Evolutionary conservation across 2,329 filamentous ascomycete species (phyloP).

Genomic region (Plenodomus lindquistii): DNA sequence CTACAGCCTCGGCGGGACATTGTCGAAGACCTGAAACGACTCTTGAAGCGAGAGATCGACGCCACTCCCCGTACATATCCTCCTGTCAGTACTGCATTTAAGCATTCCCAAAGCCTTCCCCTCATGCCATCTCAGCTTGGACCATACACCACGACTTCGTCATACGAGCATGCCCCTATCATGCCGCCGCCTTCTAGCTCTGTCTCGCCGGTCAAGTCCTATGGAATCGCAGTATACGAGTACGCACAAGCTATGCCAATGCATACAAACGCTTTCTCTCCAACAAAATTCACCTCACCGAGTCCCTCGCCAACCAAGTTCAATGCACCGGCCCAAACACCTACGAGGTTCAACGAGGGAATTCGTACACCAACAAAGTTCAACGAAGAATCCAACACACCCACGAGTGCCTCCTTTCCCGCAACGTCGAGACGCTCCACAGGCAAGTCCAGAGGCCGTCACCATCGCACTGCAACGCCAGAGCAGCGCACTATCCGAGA

Average conservation of each 20-base stretch:
- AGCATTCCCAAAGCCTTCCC: too few relatives aligned
- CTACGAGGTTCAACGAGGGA: not conserved
- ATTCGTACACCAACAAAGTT: not conserved
- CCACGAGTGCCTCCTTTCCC: not conserved
- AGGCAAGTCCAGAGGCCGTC: not conserved
- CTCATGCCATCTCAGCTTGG: not conserved
- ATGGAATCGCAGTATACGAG: not conserved
- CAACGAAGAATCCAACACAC: not conserved
- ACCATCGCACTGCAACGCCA: constrained; percentile 11
- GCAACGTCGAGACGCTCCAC: not conserved
- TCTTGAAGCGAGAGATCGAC: not conserved
- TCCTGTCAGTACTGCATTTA: not conserved
- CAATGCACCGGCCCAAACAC: not conserved
- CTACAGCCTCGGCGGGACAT: not conserved
- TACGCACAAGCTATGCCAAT: not conserved
- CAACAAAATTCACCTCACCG: not conserved
- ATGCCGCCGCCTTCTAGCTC: not conserved
- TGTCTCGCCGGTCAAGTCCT: not conserved
- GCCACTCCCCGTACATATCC: not conserved
- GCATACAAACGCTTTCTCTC: not conserved
- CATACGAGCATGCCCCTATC: not conserved
- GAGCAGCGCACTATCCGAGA: not conserved
- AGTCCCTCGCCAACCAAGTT: not conserved
- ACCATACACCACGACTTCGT: not conserved
- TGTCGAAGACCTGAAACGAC: not conserved